These are phyloP conservation scores for Myriosclerotinia curreyana DNA, from an alignment of 2,329 filamentous ascomycete species.

Conservation along the genomic window DNA sequence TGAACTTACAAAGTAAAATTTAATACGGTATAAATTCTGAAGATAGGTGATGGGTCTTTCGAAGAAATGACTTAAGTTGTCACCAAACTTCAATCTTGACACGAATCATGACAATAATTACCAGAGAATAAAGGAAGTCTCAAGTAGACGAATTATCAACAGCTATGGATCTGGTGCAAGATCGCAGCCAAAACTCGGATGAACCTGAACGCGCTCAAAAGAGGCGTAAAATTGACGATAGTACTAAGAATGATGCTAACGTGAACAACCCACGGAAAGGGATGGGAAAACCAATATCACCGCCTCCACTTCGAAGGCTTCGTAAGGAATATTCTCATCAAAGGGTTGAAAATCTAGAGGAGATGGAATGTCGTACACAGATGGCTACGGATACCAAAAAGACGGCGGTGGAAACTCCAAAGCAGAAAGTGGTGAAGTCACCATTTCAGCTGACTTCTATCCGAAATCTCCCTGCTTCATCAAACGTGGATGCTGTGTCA, in stretches of 20 bases:
- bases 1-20: background rate
- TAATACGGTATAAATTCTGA: background rate
- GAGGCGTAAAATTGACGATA: constrained; percentile 29
- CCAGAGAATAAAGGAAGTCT: background rate
- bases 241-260: constrained; percentile 1
- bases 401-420: background rate
- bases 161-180: constrained; percentile 27
- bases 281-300: constrained; percentile 34
- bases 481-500: constrained; percentile 56
- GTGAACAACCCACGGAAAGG: constrained; percentile 5
- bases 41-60: too few relatives aligned
- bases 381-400: background rate
- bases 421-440: constrained; percentile 41
- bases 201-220: constrained; percentile 32
- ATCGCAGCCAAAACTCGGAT: constrained; percentile 17
- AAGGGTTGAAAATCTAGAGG: background rate
- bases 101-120: background rate
- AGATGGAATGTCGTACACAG: constrained; percentile 7
- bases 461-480: constrained; percentile 47
- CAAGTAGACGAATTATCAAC: background rate
- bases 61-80: background rate
- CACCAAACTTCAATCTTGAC: background rate
- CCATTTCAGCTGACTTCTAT: constrained; percentile 60
- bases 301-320: constrained; percentile 32
- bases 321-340: background rate